Evolutionary conservation across 1,284 basidiomycete species (phyloP).

Genomic region (Ceratobasidium sp.): DNA sequence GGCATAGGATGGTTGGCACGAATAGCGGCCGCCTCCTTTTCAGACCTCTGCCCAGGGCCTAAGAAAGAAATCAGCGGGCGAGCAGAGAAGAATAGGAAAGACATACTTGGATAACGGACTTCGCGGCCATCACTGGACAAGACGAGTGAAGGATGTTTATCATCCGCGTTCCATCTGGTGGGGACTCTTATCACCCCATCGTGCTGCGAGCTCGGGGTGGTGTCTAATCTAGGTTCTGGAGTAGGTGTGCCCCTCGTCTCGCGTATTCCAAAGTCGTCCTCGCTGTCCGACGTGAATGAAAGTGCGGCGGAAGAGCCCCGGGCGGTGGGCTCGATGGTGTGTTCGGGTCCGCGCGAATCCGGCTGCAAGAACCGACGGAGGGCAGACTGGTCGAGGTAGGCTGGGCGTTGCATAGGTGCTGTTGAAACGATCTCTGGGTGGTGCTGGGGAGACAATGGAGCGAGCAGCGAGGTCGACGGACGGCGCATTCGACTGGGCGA

Average conservation of each 20-base stretch:
- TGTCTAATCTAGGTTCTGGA: constrained; percentile 24
- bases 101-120: constrained; percentile 71
- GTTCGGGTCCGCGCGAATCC: constrained; percentile 63
- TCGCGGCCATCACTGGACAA: constrained; percentile 78
- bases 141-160: constrained; percentile 68
- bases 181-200: constrained; percentile 64
- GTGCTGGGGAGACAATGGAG: constrained; percentile 49
- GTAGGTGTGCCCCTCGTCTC: constrained; percentile 38
- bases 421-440: constrained; percentile 63
- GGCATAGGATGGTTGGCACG: constrained; percentile 82
- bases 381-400: constrained; percentile 79
- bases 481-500: constrained; percentile 27
- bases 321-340: not conserved
- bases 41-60: constrained; percentile 63
- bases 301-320: constrained; percentile 38
- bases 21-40: constrained; percentile 84
- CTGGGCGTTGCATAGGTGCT: constrained; percentile 60
- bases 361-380: constrained; percentile 75
- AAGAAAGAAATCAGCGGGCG: not conserved
- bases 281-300: constrained; percentile 44
- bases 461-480: constrained; percentile 50
- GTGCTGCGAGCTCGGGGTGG: not conserved
- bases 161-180: constrained; percentile 80
- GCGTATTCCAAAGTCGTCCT: constrained; percentile 35
- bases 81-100: constrained; percentile 1